These are phyloP conservation scores for Aspergillus campestris DNA, from an alignment of 495 filamentous ascomycete species.

Conservation along the genomic window DNA sequence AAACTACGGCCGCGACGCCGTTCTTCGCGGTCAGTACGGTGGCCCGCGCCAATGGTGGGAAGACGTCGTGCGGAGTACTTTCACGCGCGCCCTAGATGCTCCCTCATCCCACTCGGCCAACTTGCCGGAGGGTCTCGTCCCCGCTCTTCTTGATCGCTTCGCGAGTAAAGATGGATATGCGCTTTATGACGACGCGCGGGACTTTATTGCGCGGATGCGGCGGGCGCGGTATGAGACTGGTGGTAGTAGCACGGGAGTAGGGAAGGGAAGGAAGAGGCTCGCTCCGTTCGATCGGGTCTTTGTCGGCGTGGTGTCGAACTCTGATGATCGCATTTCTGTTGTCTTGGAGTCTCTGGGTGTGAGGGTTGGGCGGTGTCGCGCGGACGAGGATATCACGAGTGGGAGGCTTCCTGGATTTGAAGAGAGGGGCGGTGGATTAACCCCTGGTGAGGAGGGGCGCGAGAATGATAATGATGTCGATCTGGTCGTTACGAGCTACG, in stretches of 20 bases:
- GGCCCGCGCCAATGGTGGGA: slow-evolving; percentile 63
- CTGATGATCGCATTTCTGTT: slow-evolving; percentile 58
- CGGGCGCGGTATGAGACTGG: background rate
- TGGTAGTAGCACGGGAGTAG: slow-evolving; percentile 9
- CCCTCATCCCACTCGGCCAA: background rate
- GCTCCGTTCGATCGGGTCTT: slow-evolving; percentile 29
- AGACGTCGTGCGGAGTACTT: slow-evolving; percentile 41
- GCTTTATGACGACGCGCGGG: slow-evolving; percentile 44
- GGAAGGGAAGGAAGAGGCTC: background rate
- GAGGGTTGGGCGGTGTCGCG: slow-evolving; percentile 35
- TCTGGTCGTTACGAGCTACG: slow-evolving; percentile 64
- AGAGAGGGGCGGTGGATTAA: slow-evolving; percentile 5
- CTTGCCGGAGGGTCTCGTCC: slow-evolving; percentile 39
- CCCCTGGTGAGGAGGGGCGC: background rate
- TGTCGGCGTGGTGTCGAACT: slow-evolving; percentile 68
- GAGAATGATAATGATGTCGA: slow-evolving; percentile 41
- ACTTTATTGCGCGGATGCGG: slow-evolving; percentile 42
- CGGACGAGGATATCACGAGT: slow-evolving; percentile 24
- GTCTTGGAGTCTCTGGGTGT: slow-evolving; percentile 57
- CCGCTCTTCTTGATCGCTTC: slow-evolving; percentile 52
- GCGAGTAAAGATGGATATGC: slow-evolving; percentile 52
- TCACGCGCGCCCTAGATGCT: slow-evolving; percentile 12
- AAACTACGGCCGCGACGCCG: slow-evolving; percentile 54
- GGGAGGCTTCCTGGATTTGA: slow-evolving; percentile 36
- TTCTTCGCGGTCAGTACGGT: slow-evolving; percentile 36